Evolutionary conservation across 2,329 filamentous ascomycete genomes (phyloP).

Genomic region (Ophiostoma ulmi): DNA sequence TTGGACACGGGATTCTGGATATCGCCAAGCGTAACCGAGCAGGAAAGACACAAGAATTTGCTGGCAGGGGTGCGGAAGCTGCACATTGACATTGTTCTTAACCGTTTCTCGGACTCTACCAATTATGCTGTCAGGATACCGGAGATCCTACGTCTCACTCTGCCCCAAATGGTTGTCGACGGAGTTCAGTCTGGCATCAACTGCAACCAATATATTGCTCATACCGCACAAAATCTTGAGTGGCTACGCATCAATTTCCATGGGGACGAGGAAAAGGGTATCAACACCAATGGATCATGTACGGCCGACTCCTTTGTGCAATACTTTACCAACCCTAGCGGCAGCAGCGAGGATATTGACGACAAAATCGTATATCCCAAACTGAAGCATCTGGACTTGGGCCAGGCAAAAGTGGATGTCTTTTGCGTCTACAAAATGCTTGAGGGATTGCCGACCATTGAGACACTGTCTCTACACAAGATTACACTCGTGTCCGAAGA

Average conservation of each 20-base stretch:
- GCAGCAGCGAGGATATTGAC: not conserved
- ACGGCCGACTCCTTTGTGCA: not conserved
- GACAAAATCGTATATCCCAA: not conserved
- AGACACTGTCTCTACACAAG: not conserved
- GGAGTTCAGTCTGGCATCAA: not conserved
- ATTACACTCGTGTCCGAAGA: not conserved
- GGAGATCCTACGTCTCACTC: not conserved
- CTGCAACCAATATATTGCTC: not conserved
- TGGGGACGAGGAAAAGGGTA: not conserved
- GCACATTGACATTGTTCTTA: constrained; percentile 42
- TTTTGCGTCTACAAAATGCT: not conserved
- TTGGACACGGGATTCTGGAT: not conserved
- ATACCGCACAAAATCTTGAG: constrained; percentile 38
- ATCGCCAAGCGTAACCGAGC: not conserved
- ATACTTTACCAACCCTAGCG: not conserved
- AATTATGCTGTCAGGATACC: no score
- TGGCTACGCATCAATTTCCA: constrained; percentile 52
- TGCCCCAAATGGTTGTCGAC: not conserved
- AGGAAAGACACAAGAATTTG: not conserved
- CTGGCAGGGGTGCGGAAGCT: constrained; percentile 31
- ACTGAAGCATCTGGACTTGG: not conserved
- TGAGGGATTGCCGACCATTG: not conserved
- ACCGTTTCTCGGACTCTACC: no score
- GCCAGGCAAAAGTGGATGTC: not conserved
- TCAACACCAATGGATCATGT: no score